Evolutionary conservation across 306 rosid genomes (phyloP).

Genomic region (Purshia tridentata): DNA sequence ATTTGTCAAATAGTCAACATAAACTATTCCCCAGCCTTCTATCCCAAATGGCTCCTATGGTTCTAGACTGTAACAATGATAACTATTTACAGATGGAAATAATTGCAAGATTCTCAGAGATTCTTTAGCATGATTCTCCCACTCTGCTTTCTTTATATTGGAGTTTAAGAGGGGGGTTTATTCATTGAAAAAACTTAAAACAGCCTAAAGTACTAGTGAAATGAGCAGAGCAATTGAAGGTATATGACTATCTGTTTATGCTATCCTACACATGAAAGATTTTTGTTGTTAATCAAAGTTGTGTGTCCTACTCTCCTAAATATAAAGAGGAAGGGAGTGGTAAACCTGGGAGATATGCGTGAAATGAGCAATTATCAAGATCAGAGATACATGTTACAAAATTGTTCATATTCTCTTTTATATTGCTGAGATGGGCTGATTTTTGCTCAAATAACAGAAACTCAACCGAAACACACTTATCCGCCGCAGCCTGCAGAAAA

Average conservation of each 20-base stretch:
- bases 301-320: not conserved
- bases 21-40: not conserved
- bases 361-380: too few relatives aligned
- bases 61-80: not conserved
- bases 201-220: not conserved
- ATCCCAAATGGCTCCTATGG: not conserved
- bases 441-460: constrained; percentile 64
- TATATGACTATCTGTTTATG: not conserved
- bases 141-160: not conserved
- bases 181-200: not conserved
- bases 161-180: not conserved
- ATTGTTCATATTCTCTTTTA: constrained; percentile 44
- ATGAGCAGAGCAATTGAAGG: not conserved
- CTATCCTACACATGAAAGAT: not conserved
- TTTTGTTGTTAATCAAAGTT: not conserved
- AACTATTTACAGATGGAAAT: not conserved
- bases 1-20: constrained; percentile 13
- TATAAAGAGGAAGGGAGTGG: not conserved
- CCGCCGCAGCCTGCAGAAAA: constrained; percentile 58
- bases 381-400: constrained; percentile 20
- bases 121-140: too few relatives aligned
- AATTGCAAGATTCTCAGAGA: not conserved
- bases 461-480: constrained; percentile 65
- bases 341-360: not conserved
- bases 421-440: constrained; percentile 53